These are phyloP conservation scores for Dimocarpus longan DNA, from an alignment of 345 rosid species.

Conservation along the genomic window DNA sequence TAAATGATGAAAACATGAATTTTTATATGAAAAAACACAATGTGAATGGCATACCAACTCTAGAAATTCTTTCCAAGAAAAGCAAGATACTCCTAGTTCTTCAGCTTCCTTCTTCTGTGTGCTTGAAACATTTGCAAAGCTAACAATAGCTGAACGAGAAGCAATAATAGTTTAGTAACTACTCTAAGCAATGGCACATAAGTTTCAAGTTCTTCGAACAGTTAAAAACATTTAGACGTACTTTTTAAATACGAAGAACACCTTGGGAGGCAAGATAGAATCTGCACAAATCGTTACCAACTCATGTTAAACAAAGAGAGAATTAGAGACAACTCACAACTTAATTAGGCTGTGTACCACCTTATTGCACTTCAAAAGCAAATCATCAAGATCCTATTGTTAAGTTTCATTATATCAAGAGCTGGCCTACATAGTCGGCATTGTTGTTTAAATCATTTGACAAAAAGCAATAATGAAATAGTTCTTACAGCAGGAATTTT, in stretches of 20 bases:
- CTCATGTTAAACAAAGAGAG: slow-evolving; percentile 7
- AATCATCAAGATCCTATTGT: not conserved
- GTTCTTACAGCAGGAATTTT: slow-evolving; percentile 67
- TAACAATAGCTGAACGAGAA: slow-evolving; percentile 64
- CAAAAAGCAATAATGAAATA: not conserved
- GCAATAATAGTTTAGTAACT: not conserved
- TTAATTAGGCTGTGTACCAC: too few relatives aligned
- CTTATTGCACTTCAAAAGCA: not conserved
- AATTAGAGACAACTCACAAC: not conserved
- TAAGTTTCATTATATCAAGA: not conserved
- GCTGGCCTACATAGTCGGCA: not conserved
- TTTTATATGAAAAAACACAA: not conserved
- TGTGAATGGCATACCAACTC: slow-evolving; percentile 45
- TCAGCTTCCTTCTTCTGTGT: slow-evolving; percentile 74
- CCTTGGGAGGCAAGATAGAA: slow-evolving; percentile 66
- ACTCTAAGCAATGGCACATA: not conserved
- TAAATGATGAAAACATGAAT: not conserved
- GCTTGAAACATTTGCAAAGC: slow-evolving; percentile 61
- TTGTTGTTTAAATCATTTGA: not conserved
- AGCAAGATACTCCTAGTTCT: slow-evolving; percentile 68
- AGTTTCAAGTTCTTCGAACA: not conserved
- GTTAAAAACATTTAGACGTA: slow-evolving; percentile 34
- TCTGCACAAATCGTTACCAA: slow-evolving; percentile 41
- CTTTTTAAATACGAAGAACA: slow-evolving; percentile 72
- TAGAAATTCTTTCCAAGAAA: slow-evolving; percentile 79